phyloP scores from a whole-genome alignment of 768 basidiomycete species.

The Lactarius deliciosus region DNA sequence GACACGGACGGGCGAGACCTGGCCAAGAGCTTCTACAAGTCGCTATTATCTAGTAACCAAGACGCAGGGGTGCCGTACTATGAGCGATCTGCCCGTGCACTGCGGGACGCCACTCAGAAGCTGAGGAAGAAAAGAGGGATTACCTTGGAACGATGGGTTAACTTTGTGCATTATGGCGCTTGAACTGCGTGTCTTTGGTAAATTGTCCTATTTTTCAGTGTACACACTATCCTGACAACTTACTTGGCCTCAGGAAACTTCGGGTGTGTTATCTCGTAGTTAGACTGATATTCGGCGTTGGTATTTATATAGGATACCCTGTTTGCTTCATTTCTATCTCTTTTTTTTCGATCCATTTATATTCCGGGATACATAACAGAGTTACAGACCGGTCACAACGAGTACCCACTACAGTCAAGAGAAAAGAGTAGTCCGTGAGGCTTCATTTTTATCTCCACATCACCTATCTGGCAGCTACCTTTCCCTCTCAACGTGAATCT shows the following conservation, averaged over 20 bases:
- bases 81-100: neutral
- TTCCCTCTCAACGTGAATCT: too few species aligned
- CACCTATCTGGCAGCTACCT: too few species aligned
- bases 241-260: neutral
- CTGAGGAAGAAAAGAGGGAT: neutral
- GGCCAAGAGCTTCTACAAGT: constrained; percentile 11
- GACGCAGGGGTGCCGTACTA: neutral
- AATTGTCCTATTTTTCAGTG: neutral
- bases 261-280: neutral
- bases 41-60: neutral
- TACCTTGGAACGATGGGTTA: constrained; percentile 11
- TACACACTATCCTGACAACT: neutral
- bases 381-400: too few species aligned
- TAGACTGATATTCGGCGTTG: too few species aligned
- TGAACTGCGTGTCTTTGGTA: neutral
- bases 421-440: too few species aligned
- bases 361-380: too few species aligned
- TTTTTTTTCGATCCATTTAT: too few species aligned
- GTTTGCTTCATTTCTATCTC: too few species aligned
- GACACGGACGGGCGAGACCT: constrained; percentile 19
- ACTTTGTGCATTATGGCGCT: constrained; percentile 18
- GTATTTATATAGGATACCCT: too few species aligned
- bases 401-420: too few species aligned
- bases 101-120: neutral
- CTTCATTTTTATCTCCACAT: too few species aligned